Percentiles rank a stretch among this genome's conserved stretches.
phyloP scores from a whole-genome alignment of 495 filamentous ascomycete genomes.

The Tirmania nivea region DNA sequence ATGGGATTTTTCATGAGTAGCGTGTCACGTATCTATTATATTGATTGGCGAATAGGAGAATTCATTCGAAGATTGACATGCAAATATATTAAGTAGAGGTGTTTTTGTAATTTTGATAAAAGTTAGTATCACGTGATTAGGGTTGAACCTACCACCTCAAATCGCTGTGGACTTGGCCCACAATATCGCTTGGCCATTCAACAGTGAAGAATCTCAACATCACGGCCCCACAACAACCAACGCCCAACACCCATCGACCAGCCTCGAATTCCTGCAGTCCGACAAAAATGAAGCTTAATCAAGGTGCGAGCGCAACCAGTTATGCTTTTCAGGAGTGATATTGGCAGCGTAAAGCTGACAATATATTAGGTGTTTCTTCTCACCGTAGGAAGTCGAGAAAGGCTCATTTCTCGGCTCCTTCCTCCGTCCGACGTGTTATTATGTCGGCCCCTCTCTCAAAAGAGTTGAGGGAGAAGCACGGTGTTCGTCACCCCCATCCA shows the following conservation, averaged over 20 bases:
- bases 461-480: constrained; percentile 90
- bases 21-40: too few species aligned
- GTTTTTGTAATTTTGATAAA: too few species aligned
- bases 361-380: constrained; percentile 31
- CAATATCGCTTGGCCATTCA: too few species aligned
- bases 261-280: background rate
- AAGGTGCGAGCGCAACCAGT: background rate
- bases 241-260: background rate
- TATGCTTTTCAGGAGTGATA: too few species aligned
- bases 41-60: too few species aligned
- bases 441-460: constrained; percentile 89
- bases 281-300: background rate
- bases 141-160: too few species aligned
- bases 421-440: constrained; percentile 71
- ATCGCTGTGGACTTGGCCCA: too few species aligned
- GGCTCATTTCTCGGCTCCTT: constrained; percentile 85
- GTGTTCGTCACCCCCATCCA: constrained; percentile 33
- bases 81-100: too few species aligned
- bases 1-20: too few species aligned
- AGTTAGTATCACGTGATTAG: too few species aligned
- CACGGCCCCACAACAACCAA: background rate
- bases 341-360: background rate
- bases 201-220: background rate
- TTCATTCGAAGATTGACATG: too few species aligned
- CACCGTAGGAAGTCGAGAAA: constrained; percentile 94